Percentiles rank a stretch among this genome's conserved stretches.
Conservation (phyloP, 345 rosid genomes). For the Eutrema yunnanense region DNA sequence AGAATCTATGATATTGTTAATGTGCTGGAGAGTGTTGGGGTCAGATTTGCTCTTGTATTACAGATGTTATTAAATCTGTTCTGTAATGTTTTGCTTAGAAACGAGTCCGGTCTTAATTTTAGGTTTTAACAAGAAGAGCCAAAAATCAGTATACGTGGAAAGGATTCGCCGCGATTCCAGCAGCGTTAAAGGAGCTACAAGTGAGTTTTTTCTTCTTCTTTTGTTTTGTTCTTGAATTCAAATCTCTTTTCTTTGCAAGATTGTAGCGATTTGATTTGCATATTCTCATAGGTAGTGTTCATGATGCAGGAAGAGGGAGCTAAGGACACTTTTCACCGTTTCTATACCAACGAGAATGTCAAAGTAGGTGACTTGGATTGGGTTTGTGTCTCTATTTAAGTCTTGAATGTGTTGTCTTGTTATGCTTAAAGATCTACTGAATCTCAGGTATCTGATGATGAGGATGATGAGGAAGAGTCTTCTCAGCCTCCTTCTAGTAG, state of each 20-base stretch:
- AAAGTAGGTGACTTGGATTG: slow-evolving; percentile 41
- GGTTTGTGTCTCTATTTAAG: not conserved
- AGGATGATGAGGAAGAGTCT: slow-evolving; percentile 54
- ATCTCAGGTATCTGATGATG: slow-evolving; percentile 48
- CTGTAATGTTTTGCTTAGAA: not conserved
- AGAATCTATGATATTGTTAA: slow-evolving; percentile 89
- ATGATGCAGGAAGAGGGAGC: slow-evolving; percentile 57
- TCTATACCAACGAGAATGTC: slow-evolving; percentile 34
- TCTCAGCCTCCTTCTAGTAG: slow-evolving; percentile 56
- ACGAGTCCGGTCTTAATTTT: not conserved
- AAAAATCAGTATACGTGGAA: slow-evolving; percentile 83
- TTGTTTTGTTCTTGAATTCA: not conserved
- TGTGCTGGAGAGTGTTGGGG: slow-evolving; percentile 84
- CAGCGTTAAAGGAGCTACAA: slow-evolving; percentile 53
- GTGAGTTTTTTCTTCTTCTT: slow-evolving; percentile 14
- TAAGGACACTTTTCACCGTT: slow-evolving; percentile 39
- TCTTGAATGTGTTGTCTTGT: not conserved
- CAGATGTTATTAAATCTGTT: not conserved
- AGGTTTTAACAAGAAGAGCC: slow-evolving; percentile 67
- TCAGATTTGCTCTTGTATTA: slow-evolving; percentile 25
- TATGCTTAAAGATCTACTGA: not conserved
- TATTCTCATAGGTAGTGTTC: not conserved
- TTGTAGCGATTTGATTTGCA: not conserved
- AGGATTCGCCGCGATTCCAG: slow-evolving; percentile 69
- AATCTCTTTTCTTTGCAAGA: not conserved